Evolutionary conservation across 768 basidiomycete genomes (phyloP), one percentile per base, ranked within the genome.

Genomic region (Xanthoconium purpureum): DNA sequence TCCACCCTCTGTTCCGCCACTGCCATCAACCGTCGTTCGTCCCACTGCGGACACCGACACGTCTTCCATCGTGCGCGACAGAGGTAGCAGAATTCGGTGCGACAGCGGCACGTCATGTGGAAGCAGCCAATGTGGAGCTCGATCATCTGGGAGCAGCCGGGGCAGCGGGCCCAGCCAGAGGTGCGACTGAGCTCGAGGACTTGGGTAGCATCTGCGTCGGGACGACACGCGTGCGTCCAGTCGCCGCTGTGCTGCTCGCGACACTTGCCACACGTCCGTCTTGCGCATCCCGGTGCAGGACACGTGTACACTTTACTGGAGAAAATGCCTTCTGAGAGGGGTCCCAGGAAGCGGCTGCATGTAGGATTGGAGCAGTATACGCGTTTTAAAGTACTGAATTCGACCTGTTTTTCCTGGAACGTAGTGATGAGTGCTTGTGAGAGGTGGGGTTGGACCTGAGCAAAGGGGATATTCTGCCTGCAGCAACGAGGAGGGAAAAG

Each of bases 21-120:
- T 4, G 58, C 72, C 32, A 78, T 12, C 13, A 71, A 28, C 7
- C 59, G 52, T 4, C 29, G 33, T 61, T 88, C 88, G 20, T 88
- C 86, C 85, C 87, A 89, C 55, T 85, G 83, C 1, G 77, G 75
- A 59, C 88, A 89, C 1, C 0, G 14, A 60, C 89, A 91, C 1
- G 70, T 75, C 71, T 87, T 88, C 88, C 88, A 91, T 4, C 55
- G 72, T 24, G 62, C 77, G 74, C 76, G 49, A 74, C 83, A 77
- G 74, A 83, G 58, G 47, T 77, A 78, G 59, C 76, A 77, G 43
- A 77, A 77, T 47, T 77, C 64, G 12, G 70, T 71, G 39, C 61
- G 53, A 61, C 76, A 77, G 29, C 69, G 57, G 51, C 77, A 78
- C 2, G 72, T 73, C 71, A 78, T 75, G 55, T 78, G 76, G 59